Evolutionary conservation across 2,329 filamentous ascomycete genomes (phyloP), one percentile per base, ranked within the genome.

Genomic region (Aspergillus glaucus): DNA sequence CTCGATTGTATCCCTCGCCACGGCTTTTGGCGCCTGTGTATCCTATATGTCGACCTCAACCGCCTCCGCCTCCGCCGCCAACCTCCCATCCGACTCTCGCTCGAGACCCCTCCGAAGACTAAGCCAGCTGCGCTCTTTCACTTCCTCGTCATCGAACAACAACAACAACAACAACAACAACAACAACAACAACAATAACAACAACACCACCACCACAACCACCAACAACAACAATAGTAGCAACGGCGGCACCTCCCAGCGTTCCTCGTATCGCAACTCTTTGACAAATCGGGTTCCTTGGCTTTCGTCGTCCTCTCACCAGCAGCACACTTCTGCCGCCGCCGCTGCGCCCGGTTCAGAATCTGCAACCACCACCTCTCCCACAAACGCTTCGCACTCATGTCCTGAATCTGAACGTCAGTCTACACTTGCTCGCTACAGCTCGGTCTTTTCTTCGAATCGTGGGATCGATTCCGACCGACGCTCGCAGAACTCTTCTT

Each of bases 91-190:
- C 50, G 65, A 68, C 47, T 50, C 52, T 60, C 66, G 67, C 53
- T 57, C 62, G 42, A 62, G 67, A 46, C 65, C 63, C 47, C 60
- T 71, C 50, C 67, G 68, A 42, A 66, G 69, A 44, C 57, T 72
- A 43, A 71, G 67, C 60, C 67, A 68, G 58, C 61, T 72, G 48
- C 65, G 68, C 48, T 61, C 66, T 37, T 52, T 59, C 50, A 56
- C 56, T 40, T 42, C 59, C 42, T 54, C 51, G 17, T 34, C 43
- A 41, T n/a, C 60, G 15, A 21, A 54, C 59, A 44, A 57, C 32
- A 53, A 48, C 47, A 48, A 52, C 32, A 21, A 54, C 59, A 44
- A 57, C 32, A 53, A 48, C 47, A 48, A 52, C 32, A 36, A 17
- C 34, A 36, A 36, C 17, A 36, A 15, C 14, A 36, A 36, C 5